Evolutionary conservation across 1,284 basidiomycete genomes (phyloP), one percentile per base, ranked within the genome.

Genomic region (Apiotrichum gracile): DNA sequence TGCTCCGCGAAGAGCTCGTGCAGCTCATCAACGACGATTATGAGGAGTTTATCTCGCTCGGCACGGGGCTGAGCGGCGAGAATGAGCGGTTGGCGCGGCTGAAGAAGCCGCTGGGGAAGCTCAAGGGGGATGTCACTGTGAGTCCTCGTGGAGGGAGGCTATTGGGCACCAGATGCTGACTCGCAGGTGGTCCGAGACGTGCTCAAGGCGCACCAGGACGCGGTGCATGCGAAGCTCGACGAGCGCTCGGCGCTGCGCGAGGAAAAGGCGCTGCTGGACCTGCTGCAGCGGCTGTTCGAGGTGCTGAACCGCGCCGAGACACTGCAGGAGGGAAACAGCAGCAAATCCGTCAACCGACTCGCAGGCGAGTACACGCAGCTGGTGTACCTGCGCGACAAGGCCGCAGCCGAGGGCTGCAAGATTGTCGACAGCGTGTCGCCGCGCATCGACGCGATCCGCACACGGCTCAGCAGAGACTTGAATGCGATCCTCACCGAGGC

Each of bases 11-110:
- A 69, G 91, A 96, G 70, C 82, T 98, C 27, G 90, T 97, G 27
- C 85, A 85, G 67, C 83, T 97, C 68, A 97, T 98, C 73, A 97
- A 98, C 72, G 87, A 92, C 66, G 93, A 97, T 75, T 97, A 97
- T 73, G 91, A 92, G 72, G 92, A 92, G 41, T 97, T 97, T 72
- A 96, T 98, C 61, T 91, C 88, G 62, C 79, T 98, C 24, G 93
- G 92, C 60, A 92, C 88, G 2, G 89, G 92, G 62, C 71, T 96
- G 60, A 80, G 84, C 56, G 89, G 87, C 29, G 91, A 96, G 72
- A 88, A 88, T 2, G 78, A 79, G 43, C 79, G 88, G 57, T 70
- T 93, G 63, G 80, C 82, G 58, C 77, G 80, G 49, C 71, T 94
- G 50, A 82, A 84, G 64, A 70, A 71, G 33, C 91, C 91, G 2